Evolutionary conservation across 2,329 filamentous ascomycete species (phyloP), one percentile per base, ranked within the genome.

Genomic region (Didymella exigua): DNA sequence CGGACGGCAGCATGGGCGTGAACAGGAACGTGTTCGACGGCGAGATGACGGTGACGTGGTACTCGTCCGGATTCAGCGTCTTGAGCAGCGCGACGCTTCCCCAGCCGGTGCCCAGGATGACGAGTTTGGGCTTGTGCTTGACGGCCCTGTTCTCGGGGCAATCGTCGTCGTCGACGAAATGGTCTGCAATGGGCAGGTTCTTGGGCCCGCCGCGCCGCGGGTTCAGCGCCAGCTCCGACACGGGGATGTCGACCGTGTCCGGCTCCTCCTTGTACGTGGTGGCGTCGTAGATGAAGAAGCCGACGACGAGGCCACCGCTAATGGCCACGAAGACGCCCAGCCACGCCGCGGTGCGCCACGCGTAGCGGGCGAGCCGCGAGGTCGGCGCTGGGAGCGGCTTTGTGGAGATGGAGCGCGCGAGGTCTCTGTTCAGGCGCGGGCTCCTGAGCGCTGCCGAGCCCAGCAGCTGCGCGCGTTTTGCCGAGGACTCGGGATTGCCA

Each of bases 1-100:
- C 96, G 29, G 92, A 96, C 1, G 95, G 95, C 37, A 99, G 82
- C 93, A 99, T 98, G 0, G 95, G 95, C 2, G 95, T 99, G 76
- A 99, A 99, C 27, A 99, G 79, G 78, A 99, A 99, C 78, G 98
- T 96, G 69, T 98, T 98, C 30, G 89, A 89, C 0, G 95, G 93
- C 11, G 92, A 96, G 37, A 99, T 89, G 33, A 99, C 89, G 4
- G 93, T 98, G 63, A 99, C 88, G 75, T 99, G 93, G 72, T 97
- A 99, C 66, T 97, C 91, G 11, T 93, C 91, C 0, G 92, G 88
- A 59, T 93, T 89, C 59, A 99, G 77, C 59, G 91, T 89, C 78
- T 99, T 99, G 64, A 99, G 78, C 55, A 99, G 79, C 4, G 93
- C 91, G 57, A 99, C 90, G 67, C 91, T 91, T 49, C 93, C 95